These are phyloP conservation scores for Rhizophagus prolifer DNA, from an alignment of 192 early-diverging fungal species.

Conservation along the genomic window DNA sequence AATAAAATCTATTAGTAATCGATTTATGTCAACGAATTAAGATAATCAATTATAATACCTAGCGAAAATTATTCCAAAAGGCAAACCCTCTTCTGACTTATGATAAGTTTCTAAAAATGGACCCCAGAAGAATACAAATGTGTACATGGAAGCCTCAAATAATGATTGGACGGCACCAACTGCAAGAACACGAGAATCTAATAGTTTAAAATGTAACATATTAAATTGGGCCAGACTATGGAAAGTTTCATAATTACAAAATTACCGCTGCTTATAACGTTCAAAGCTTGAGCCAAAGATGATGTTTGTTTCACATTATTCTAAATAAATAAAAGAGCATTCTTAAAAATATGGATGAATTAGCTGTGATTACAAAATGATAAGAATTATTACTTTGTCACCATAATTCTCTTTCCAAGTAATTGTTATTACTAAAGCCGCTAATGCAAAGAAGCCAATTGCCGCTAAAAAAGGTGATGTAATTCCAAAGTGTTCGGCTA, in stretches of 20 bases:
- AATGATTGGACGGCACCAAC: constrained; percentile 60
- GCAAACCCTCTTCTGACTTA: not conserved
- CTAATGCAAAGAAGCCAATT: constrained; percentile 48
- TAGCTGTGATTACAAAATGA: not conserved
- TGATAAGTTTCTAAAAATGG: constrained; percentile 47
- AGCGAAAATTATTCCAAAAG: constrained; percentile 23
- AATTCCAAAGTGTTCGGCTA: constrained; percentile 53
- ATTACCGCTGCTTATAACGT: not conserved
- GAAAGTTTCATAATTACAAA: not conserved
- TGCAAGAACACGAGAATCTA: constrained; percentile 51
- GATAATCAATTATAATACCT: constrained; percentile 20
- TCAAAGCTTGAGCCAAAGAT: constrained; percentile 2
- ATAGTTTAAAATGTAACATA: not conserved
- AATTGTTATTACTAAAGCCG: constrained; percentile 47
- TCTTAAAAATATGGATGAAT: not conserved
- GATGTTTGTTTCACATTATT: not conserved
- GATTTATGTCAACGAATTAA: not conserved
- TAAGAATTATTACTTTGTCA: constrained; percentile 33
- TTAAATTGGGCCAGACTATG: not conserved
- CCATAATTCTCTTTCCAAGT: constrained; percentile 81
- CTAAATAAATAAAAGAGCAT: not conserved
- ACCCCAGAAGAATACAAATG: constrained; percentile 60
- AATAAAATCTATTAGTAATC: not conserved
- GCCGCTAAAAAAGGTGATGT: constrained; percentile 65
- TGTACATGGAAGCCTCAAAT: constrained; percentile 66